A percentile compares a stretch with the other conserved stretches of the same genome.
These are phyloP conservation scores for Blastobotrys proliferans DNA, from an alignment of 1,139 yeast genomes.

Conservation along the genomic window DNA sequence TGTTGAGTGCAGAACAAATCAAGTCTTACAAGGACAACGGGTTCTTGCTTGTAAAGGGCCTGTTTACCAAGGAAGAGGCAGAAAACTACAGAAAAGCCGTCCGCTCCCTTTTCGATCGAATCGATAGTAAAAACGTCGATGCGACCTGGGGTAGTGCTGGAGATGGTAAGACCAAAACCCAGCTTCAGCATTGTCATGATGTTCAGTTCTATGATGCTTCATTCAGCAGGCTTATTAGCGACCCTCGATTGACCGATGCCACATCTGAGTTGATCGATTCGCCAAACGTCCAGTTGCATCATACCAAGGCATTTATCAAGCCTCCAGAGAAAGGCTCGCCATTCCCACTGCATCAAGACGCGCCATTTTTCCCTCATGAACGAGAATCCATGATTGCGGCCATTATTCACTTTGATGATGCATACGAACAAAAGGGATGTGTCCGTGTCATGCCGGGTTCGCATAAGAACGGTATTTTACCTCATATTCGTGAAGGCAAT, in stretches of 20 bases:
- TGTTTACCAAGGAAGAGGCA: constrained; percentile 4
- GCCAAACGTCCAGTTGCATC: constrained; percentile 3
- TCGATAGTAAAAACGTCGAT: not conserved
- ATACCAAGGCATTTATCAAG: constrained; percentile 5
- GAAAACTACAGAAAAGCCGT: not conserved
- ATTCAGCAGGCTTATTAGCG: not conserved
- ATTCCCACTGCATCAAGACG: constrained; percentile 7
- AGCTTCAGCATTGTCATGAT: constrained; percentile 5
- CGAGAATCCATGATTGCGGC: constrained; percentile 3
- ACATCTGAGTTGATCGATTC: constrained; percentile 2
- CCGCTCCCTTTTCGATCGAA: constrained; percentile 1
- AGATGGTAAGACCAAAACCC: constrained; percentile 2
- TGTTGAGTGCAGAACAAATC: not conserved
- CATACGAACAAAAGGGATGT: constrained; percentile 2
- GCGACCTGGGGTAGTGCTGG: constrained; percentile 3
- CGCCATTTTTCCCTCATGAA: constrained; percentile 4
- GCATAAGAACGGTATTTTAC: not conserved
- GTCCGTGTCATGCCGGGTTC: constrained; percentile 2
- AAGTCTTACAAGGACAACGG: constrained; percentile 2
- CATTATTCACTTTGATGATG: constrained; percentile 4
- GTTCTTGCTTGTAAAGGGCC: not conserved
- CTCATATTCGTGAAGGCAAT: not conserved
- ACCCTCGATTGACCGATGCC: constrained; percentile 1
- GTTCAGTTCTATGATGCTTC: constrained; percentile 3
- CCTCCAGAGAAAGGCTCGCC: constrained; percentile 2